A percentile compares a stretch with the other conserved stretches of the same genome.
phyloP scores from a whole-genome alignment of 345 rosid genomes.

The Gossypium turneri region DNA sequence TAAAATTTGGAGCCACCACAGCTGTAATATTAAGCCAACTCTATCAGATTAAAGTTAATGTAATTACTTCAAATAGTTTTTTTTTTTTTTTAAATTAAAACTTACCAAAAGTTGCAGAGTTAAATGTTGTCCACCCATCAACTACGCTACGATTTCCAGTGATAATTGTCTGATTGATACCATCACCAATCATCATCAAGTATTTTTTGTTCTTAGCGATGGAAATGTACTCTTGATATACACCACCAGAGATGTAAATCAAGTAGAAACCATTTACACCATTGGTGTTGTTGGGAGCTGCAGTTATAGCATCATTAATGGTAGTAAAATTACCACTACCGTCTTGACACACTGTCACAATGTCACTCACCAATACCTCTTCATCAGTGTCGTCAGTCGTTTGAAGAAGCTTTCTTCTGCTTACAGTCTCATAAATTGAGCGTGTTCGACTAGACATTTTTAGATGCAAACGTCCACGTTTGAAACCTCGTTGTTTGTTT shows the following conservation, averaged over 20 bases:
- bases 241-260: background rate
- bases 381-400: background rate
- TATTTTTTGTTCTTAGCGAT: background rate
- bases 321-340: background rate
- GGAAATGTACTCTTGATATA: background rate
- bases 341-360: background rate
- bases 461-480: background rate
- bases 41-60: background rate
- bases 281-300: background rate
- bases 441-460: background rate
- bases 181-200: background rate
- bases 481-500: background rate
- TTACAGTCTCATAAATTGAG: background rate
- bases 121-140: background rate
- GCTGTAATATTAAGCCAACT: background rate
- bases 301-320: background rate
- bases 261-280: background rate
- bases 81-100: background rate
- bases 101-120: background rate
- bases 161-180: background rate
- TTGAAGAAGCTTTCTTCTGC: background rate
- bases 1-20: background rate
- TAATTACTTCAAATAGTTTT: background rate
- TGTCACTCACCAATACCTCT: background rate
- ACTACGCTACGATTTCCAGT: background rate